A percentile compares a stretch with the other conserved stretches of the same genome.
These are phyloP conservation scores for Passalora sequoiae DNA, from an alignment of 2,329 filamentous ascomycete genomes.

Conservation along the genomic window DNA sequence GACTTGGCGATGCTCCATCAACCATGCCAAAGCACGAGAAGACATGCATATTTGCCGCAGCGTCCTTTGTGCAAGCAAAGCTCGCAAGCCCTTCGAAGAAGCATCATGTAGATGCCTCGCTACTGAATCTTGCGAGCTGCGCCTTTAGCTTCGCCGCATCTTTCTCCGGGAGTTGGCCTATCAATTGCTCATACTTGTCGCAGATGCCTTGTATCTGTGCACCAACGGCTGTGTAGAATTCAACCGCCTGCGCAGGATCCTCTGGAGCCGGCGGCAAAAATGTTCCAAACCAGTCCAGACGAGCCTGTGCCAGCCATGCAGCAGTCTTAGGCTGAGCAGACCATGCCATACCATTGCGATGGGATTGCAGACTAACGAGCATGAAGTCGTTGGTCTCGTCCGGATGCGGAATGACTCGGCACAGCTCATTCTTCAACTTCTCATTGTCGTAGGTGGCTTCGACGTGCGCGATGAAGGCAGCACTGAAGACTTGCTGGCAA, in stretches of 20 bases:
- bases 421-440: constrained; percentile 14
- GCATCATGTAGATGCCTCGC: no score
- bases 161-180: constrained; percentile 8
- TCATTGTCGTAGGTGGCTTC: constrained; percentile 14
- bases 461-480: constrained; percentile 21
- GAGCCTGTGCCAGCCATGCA: constrained; percentile 10
- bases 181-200: constrained; percentile 7
- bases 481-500: constrained; percentile 23
- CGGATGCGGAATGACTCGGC: constrained; percentile 14
- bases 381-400: constrained; percentile 11
- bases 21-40: no score
- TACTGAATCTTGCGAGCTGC: constrained; percentile 10
- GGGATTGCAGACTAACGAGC: constrained; percentile 3
- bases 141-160: constrained; percentile 9
- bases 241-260: constrained; percentile 3
- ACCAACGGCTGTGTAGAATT: constrained; percentile 1
- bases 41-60: no score
- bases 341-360: constrained; percentile 14
- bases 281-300: constrained; percentile 13
- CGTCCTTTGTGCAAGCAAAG: no score
- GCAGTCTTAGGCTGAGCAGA: constrained; percentile 5
- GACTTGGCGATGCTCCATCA: no score
- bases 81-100: no score
- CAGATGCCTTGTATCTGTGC: constrained; percentile 6
- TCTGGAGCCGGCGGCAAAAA: constrained; percentile 6